phyloP scores from a whole-genome alignment of 306 rosid genomes.

The Adenanthera pavonina region DNA sequence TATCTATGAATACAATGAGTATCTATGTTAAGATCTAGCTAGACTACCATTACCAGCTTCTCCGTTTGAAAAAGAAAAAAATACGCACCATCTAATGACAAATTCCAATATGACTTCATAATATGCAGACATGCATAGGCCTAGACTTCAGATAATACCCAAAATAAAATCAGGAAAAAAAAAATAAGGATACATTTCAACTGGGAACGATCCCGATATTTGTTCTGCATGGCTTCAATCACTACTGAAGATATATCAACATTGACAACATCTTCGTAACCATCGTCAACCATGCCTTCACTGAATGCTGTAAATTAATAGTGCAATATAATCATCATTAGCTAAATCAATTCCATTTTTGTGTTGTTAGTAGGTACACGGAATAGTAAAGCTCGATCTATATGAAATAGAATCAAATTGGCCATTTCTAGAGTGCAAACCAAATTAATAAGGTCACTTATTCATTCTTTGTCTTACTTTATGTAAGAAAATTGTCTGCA shows the following conservation, averaged over 20 bases:
- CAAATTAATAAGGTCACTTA: neutral
- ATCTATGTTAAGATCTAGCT: too few relatives aligned
- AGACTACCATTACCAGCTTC: neutral
- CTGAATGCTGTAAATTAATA: conserved; percentile 60
- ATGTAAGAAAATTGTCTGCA: neutral
- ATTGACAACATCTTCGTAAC: conserved; percentile 72
- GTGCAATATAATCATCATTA: neutral
- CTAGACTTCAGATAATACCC: neutral
- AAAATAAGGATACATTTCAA: conserved; percentile 60
- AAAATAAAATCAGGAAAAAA: neutral
- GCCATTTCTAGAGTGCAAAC: neutral
- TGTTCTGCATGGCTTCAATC: conserved; percentile 73
- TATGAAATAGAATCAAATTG: neutral
- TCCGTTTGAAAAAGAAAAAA: neutral
- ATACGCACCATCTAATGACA: neutral
- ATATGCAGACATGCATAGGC: neutral
- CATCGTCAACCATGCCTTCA: conserved; percentile 80
- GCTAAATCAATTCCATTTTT: neutral
- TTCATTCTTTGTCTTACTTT: neutral
- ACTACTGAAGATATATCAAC: conserved; percentile 84
- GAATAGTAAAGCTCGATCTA: neutral
- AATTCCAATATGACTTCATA: neutral
- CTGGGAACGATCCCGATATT: conserved; percentile 55
- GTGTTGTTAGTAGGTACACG: neutral
- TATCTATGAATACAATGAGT: too few relatives aligned